phyloP scores from a whole-genome alignment of 2,329 filamentous ascomycete genomes.

The Verticillium klebahnii region DNA sequence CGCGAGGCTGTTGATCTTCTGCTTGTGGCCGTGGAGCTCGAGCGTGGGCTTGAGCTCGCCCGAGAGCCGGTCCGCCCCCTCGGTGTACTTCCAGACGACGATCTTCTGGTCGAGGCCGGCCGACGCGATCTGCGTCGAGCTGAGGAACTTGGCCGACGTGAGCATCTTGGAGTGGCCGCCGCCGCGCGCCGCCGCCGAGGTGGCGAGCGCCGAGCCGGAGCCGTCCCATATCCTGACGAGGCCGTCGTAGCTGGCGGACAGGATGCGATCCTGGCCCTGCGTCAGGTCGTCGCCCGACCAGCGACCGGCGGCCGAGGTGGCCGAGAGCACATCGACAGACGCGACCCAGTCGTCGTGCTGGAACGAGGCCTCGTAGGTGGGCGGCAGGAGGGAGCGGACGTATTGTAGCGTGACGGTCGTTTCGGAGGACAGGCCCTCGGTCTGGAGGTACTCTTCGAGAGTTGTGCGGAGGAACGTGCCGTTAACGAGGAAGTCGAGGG shows the following conservation, averaged over 20 bases:
- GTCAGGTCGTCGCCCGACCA: constrained; percentile 48
- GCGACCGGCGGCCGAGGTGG: constrained; percentile 53
- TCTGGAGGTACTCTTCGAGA: constrained; percentile 83
- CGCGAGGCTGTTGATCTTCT: constrained; percentile 68
- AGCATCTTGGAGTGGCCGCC: constrained; percentile 74
- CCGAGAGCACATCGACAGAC: constrained; percentile 74
- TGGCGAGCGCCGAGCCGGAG: constrained; percentile 78
- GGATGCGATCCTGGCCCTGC: constrained; percentile 63
- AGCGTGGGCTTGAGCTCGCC: constrained; percentile 65
- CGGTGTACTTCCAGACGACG: constrained; percentile 83
- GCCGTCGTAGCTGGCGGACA: constrained; percentile 94
- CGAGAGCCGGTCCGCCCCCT: constrained; percentile 56
- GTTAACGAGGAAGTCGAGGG: constrained; percentile 94
- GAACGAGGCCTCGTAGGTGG: constrained; percentile 84
- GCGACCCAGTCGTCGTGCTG: constrained; percentile 98
- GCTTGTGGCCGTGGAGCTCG: constrained; percentile 79
- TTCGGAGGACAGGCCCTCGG: constrained; percentile 85
- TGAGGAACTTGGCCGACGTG: constrained; percentile 81
- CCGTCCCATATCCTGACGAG: constrained; percentile 84
- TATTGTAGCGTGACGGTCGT: constrained; percentile 87
- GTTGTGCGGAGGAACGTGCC: constrained; percentile 86
- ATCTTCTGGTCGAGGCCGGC: constrained; percentile 81
- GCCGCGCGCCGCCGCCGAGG: constrained; percentile 59
- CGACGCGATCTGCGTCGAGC: constrained; percentile 73
- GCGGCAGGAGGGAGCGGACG: constrained; percentile 84